Percentiles rank a stretch among this genome's conserved stretches.
Evolutionary conservation across 2,329 filamentous ascomycete species (phyloP).

Genomic region (Ophiostoma himal-ulmi): DNA sequence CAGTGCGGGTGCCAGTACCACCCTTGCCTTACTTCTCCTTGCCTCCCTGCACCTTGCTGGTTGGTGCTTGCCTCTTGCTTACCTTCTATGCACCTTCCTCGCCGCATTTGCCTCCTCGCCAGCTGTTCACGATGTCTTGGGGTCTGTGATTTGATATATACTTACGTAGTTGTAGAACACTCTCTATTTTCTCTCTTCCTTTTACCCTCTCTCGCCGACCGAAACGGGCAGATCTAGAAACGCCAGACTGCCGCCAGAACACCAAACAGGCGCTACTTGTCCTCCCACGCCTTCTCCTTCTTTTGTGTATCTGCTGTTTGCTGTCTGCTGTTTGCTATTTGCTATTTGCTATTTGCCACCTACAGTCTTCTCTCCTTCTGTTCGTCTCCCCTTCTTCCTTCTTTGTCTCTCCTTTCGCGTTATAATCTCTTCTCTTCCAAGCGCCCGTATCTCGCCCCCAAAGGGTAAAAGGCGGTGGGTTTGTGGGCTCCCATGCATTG

Average conservation of each 20-base stretch:
- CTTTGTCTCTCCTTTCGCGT: constrained; percentile 7
- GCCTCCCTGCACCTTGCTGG: neutral
- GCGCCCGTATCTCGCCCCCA: neutral
- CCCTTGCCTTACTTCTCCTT: neutral
- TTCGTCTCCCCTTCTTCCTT: neutral
- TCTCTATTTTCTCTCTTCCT: neutral
- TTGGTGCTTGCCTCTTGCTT: neutral
- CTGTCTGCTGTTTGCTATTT: neutral
- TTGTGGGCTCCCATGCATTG: neutral
- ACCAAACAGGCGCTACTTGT: constrained; percentile 4
- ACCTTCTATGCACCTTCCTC: too few species aligned
- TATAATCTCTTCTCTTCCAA: neutral
- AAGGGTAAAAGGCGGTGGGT: neutral
- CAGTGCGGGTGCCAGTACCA: neutral
- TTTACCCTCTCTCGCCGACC: constrained; percentile 10
- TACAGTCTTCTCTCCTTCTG: neutral
- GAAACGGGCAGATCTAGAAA: constrained; percentile 16
- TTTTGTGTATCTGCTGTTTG: neutral
- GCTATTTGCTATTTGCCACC: neutral
- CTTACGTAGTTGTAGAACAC: neutral
- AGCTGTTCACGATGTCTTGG: constrained; percentile 1
- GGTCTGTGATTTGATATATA: neutral
- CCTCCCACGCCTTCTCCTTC: neutral
- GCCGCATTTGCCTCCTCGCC: neutral
- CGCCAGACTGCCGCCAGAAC: constrained; percentile 8